Percentiles rank a stretch among this genome's conserved stretches.
Evolutionary conservation across 2,329 filamentous ascomycete genomes (phyloP).

Genomic region (Amylocarpus encephaloides): DNA sequence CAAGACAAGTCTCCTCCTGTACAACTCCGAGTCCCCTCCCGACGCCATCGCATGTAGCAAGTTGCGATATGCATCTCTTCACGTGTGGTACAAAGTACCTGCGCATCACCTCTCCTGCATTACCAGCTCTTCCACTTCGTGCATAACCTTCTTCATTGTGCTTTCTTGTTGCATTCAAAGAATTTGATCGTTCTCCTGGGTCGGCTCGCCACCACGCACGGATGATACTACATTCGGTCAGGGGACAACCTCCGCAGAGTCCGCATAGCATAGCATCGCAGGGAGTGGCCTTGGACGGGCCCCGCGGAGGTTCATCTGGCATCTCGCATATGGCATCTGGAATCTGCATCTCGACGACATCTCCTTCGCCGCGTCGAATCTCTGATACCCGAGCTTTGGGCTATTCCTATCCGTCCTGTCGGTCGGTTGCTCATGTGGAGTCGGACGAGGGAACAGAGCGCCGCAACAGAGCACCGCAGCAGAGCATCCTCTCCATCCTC

Average conservation of each 20-base stretch:
- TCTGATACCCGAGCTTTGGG: neutral
- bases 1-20: too few species aligned
- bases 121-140: too few species aligned
- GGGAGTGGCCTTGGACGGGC: neutral
- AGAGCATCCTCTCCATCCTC: too few species aligned
- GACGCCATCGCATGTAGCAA: too few species aligned
- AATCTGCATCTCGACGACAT: constrained; percentile 5
- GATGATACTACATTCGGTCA: neutral
- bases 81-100: too few species aligned
- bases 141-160: too few species aligned
- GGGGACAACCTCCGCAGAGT: neutral
- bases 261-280: constrained; percentile 5
- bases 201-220: neutral
- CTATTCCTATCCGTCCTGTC: neutral
- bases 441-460: neutral
- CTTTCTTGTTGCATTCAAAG: too few species aligned
- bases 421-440: neutral
- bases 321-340: constrained; percentile 1
- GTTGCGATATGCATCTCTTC: too few species aligned
- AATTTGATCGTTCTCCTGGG: too few species aligned
- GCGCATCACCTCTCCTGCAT: too few species aligned
- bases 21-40: too few species aligned
- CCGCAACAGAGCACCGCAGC: too few species aligned
- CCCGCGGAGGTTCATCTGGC: neutral
- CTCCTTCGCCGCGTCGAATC: neutral